These are phyloP conservation scores for Amylocystis lapponica DNA, from an alignment of 768 basidiomycete species.

Conservation along the genomic window DNA sequence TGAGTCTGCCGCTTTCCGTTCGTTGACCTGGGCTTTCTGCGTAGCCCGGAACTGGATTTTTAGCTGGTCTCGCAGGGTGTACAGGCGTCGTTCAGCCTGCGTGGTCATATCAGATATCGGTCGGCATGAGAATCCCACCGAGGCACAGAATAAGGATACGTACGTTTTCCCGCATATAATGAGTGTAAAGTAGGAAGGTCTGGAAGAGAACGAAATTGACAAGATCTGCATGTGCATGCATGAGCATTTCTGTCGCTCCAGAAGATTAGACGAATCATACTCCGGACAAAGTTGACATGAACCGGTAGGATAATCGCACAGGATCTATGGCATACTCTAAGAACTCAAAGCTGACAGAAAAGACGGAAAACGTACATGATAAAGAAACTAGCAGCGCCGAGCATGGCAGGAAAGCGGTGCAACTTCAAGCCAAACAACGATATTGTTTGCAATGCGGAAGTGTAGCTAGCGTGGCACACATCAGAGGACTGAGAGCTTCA, in stretches of 20 bases:
- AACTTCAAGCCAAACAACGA: slow-evolving; percentile 67
- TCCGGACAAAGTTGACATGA: slow-evolving; percentile 29
- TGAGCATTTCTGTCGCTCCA: slow-evolving; percentile 3
- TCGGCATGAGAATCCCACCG: neutral
- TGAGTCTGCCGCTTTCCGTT: slow-evolving; percentile 69
- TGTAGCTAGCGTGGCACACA: slow-evolving; percentile 28
- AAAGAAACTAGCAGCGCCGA: slow-evolving; percentile 54
- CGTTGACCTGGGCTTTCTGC: slow-evolving; percentile 57
- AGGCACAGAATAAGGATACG: slow-evolving; percentile 15
- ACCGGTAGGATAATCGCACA: slow-evolving; percentile 34
- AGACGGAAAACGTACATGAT: slow-evolving; percentile 47
- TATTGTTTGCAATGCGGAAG: slow-evolving; percentile 48
- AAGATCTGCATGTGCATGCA: slow-evolving; percentile 36
- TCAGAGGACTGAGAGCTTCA: slow-evolving; percentile 1
- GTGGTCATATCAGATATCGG: neutral
- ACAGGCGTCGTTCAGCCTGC: slow-evolving; percentile 41
- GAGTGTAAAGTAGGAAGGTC: slow-evolving; percentile 70
- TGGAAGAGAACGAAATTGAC: slow-evolving; percentile 78
- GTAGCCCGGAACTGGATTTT: slow-evolving; percentile 50
- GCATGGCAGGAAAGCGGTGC: slow-evolving; percentile 58
- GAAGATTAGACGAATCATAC: slow-evolving; percentile 23
- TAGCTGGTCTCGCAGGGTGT: slow-evolving; percentile 46
- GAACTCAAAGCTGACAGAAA: no score
- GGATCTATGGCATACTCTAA: no score
- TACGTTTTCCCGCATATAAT: slow-evolving; percentile 39